Evolutionary conservation across 2,329 filamentous ascomycete genomes (phyloP), one percentile per base, ranked within the genome.

Genomic region (Aureobasidium sp.): DNA sequence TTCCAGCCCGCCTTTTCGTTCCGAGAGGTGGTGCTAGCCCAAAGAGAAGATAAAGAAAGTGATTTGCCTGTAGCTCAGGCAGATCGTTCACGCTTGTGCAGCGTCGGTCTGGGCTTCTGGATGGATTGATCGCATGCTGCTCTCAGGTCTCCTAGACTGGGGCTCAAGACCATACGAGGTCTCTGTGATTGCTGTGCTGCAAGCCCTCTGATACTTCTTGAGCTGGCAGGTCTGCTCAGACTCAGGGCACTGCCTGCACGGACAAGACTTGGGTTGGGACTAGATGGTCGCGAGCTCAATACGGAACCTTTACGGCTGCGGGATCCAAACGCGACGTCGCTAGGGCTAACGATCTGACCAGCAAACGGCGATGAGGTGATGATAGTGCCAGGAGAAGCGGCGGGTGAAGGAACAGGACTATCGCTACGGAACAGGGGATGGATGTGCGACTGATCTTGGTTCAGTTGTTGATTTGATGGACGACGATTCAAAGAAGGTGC

Each of bases 381-480:
- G 14, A 84, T 76, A 0, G 86, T 90, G 0, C 85, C 84, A 0
- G 84, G 82, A 0, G 84, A 86, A 1, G 78, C 76, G 5, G 79
- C 69, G 0, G 85, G 62, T 1, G 85, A 82, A 6, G 85, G 84
- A 1, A 74, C 77, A 0, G 84, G 84, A 35, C 81, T 86, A 63
- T 88, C 84, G 5, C 83, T 83, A 55, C 86, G 78, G 71, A 90
- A 90, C 3, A 90, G 75, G 7, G 86, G 86, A 65, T 90, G 86
- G 40, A 90, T 89, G 63, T 89, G 81, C 3, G 81, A 75, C 65
- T 90, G 84, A 61, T 75, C 76, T 14, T 67, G 60, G 7, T 59
- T 35, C 16, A 45, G 27, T 27, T 47, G 42, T 48, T 50, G 27
- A 10, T 39, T 38, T 67, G 39, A 53, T 27, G 66, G 64, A 19